These are phyloP conservation scores for Pezizomycotina sp. DNA, from an alignment of 2,329 filamentous ascomycete species.

Conservation along the genomic window DNA sequence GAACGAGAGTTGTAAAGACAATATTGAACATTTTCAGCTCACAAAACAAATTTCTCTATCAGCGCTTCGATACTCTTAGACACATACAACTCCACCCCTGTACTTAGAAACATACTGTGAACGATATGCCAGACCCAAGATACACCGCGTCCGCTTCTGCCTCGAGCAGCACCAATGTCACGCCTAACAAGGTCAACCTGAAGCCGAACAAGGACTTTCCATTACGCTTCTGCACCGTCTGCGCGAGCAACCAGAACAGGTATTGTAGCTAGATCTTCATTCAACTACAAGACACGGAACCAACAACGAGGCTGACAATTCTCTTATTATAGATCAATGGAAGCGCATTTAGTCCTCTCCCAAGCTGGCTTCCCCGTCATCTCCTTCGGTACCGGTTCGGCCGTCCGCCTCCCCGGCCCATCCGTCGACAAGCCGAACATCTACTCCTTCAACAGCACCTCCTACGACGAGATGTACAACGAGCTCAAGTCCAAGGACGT, in stretches of 20 bases:
- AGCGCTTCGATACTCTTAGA: neutral
- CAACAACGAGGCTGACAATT: constrained; percentile 11
- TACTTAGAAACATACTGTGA: too few relatives aligned
- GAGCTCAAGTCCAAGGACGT: constrained; percentile 76
- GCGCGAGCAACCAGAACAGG: constrained; percentile 94
- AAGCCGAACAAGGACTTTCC: constrained; percentile 34
- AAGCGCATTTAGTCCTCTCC: constrained; percentile 87
- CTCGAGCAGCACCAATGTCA: constrained; percentile 22
- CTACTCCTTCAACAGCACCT: constrained; percentile 94
- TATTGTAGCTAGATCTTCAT: constrained; percentile 31
- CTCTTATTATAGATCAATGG: constrained; percentile 56
- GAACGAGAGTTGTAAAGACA: constrained; percentile 9
- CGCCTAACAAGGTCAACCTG: constrained; percentile 24
- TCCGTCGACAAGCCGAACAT: constrained; percentile 88
- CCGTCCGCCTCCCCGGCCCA: constrained; percentile 82
- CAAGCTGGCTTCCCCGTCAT: constrained; percentile 84
- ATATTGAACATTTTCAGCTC: constrained; percentile 7
- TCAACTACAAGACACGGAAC: neutral
- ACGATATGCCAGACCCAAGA: too few relatives aligned
- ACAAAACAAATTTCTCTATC: neutral
- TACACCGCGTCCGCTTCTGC: constrained; percentile 12
- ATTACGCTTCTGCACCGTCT: constrained; percentile 93
- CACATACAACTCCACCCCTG: constrained; percentile 2
- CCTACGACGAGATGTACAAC: constrained; percentile 85
- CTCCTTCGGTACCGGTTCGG: constrained; percentile 88